Base-by-base conservation (phyloP, 2,329 filamentous ascomycete genomes). In the Mariannaea sp. region DNA sequence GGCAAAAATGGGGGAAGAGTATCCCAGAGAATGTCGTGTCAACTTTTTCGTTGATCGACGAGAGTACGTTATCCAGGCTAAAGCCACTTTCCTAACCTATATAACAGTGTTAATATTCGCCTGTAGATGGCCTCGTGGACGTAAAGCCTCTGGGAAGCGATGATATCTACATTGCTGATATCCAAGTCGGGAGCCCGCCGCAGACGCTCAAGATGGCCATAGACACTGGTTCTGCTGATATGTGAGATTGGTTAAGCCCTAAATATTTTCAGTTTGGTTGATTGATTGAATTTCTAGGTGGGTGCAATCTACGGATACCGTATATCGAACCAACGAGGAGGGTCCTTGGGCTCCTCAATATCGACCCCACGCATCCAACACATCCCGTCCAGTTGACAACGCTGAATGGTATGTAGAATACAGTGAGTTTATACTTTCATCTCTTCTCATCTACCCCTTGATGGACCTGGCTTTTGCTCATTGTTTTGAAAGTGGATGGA, bases 181-280 rank as follows among this genome's bases (percentile, higher is more conserved):
- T 79, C 20, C 65, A 73, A 42, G 64, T 82, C 40, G 80, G 80
- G 8, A 77, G 70, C 12, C 80, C 80, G 0, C 72, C 76, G 1
- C 79, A 82, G 56, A 69, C 65, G 5, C 49, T 81, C 35, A 75
- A 74, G 40, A 64, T 82, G 35, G 74, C 79, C n/a, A 60, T 82
- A 19, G 80, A 82, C 58, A 82, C 79, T 2, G 81, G 80, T 9
- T 83, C 80, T 7, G 73, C 77, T 8, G 81, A 83, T 53, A 70
- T 81, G 86, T 94, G 80, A 81, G 87, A 84, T 26, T 13, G 13
- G n/a, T 10, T 6, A 3, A 44, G 3, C 17, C 7, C 7, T 5
- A 26, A 24, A 24, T 8, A 24, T 32, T 4, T 32, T 2, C n/a
- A 2, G 13, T 19, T 7, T 17, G 8, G 8, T 22, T 26, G 38